These are phyloP conservation scores for Globisporangium barbulae DNA, from an alignment of 352 stramenopile species.

Conservation along the genomic window DNA sequence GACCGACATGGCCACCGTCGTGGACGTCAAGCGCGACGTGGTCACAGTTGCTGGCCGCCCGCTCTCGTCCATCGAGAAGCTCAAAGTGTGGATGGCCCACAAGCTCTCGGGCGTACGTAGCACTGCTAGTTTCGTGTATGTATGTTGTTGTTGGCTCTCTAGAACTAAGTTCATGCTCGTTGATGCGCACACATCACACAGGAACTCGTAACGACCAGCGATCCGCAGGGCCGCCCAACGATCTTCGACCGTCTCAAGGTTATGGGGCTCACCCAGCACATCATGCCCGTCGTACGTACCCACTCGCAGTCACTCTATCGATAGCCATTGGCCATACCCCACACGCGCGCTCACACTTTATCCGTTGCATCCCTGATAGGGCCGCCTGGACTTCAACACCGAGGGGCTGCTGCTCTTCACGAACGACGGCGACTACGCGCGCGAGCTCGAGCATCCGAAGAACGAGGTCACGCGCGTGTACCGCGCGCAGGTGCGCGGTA, in stretches of 20 bases:
- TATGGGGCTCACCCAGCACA: constrained; percentile 80
- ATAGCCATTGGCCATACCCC: neutral
- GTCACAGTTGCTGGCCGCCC: constrained; percentile 54
- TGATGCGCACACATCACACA: constrained; percentile 10
- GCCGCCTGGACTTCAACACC: constrained; percentile 91
- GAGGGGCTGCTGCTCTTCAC: constrained; percentile 92
- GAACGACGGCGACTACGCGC: constrained; percentile 89
- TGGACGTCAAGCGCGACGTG: constrained; percentile 47
- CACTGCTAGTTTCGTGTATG: neutral
- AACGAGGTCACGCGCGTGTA: constrained; percentile 76
- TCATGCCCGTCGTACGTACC: constrained; percentile 84
- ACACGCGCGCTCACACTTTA: neutral
- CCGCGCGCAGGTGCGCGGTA: constrained; percentile 78
- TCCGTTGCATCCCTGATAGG: constrained; percentile 23
- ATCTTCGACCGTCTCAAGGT: constrained; percentile 85
- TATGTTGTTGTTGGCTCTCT: neutral
- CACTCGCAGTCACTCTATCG: neutral
- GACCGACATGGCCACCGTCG: constrained; percentile 50
- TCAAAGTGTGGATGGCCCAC: constrained; percentile 85
- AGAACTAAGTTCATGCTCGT: no score
- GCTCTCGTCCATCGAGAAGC: constrained; percentile 33
- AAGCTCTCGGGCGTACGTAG: constrained; percentile 79
- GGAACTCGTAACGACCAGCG: constrained; percentile 76
- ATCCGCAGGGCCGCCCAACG: constrained; percentile 76
- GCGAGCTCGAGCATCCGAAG: constrained; percentile 86